These are phyloP conservation scores for Ceratobasidium sp. DNA, from an alignment of 1,284 basidiomycete species.

Conservation along the genomic window DNA sequence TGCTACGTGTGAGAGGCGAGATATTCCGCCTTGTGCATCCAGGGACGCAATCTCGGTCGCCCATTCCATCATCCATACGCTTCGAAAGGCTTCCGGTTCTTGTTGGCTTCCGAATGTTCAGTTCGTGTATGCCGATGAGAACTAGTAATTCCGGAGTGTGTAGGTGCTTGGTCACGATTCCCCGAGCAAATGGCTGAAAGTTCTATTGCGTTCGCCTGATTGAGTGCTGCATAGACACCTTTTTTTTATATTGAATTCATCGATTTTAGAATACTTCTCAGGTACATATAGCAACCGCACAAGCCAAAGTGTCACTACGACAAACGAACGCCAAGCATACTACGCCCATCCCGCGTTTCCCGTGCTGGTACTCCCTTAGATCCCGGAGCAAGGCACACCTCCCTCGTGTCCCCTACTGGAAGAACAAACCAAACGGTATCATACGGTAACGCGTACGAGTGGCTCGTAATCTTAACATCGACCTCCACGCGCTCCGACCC, in stretches of 20 bases:
- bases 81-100: background rate
- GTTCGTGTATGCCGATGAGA: conserved; percentile 5
- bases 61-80: conserved; percentile 14
- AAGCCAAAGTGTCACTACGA: too few relatives aligned
- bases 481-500: conserved; percentile 13
- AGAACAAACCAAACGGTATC: conserved; percentile 39
- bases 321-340: conserved; percentile 28
- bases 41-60: conserved; percentile 22
- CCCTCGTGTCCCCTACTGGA: conserved; percentile 21
- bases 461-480: conserved; percentile 24
- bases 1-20: conserved; percentile 4
- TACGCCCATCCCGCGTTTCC: conserved; percentile 16
- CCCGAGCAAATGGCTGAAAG: conserved; percentile 31
- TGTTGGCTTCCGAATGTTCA: background rate
- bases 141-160: background rate
- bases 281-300: too few relatives aligned
- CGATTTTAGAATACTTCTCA: too few relatives aligned
- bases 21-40: conserved; percentile 7
- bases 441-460: conserved; percentile 29
- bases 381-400: background rate
- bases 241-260: too few relatives aligned
- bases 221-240: too few relatives aligned
- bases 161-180: background rate
- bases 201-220: too few relatives aligned
- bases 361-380: background rate